Percentiles rank a stretch among this genome's conserved stretches.
phyloP scores from a whole-genome alignment of 2,329 filamentous ascomycete genomes.

The Arachnopeziza araneosa region DNA sequence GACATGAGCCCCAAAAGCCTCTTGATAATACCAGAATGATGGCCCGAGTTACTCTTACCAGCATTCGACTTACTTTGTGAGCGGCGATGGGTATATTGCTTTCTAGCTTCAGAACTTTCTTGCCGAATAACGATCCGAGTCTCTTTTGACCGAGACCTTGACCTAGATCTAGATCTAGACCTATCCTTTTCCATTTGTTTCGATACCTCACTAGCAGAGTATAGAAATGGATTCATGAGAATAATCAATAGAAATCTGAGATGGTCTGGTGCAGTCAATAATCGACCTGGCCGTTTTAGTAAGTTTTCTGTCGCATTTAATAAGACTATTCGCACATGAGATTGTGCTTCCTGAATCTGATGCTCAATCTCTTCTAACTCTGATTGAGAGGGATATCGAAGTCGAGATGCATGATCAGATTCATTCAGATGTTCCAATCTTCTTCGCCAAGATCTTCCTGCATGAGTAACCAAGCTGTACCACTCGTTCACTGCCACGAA shows the following conservation, averaged over 20 bases:
- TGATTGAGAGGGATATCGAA: constrained; percentile 15
- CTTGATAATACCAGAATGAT: constrained; percentile 81
- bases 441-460: constrained; percentile 61
- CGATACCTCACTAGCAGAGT: constrained; percentile 34
- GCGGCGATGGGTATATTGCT: background rate
- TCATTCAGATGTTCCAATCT: constrained; percentile 50
- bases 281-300: constrained; percentile 71
- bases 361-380: constrained; percentile 42
- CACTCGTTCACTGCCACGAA: constrained; percentile 68
- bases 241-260: constrained; percentile 74
- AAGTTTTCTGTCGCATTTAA: constrained; percentile 75
- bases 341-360: constrained; percentile 55
- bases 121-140: constrained; percentile 10
- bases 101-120: background rate
- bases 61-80: constrained; percentile 10
- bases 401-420: constrained; percentile 16
- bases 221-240: constrained; percentile 71
- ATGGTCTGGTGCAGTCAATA: constrained; percentile 62
- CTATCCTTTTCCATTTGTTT: constrained; percentile 7
- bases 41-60: constrained; percentile 40
- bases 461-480: constrained; percentile 65
- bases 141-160: constrained; percentile 21
- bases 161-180: constrained; percentile 21
- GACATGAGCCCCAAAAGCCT: constrained; percentile 75
- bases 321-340: constrained; percentile 62